These are phyloP conservation scores for Zoysia japonica DNA, from an alignment of 176 grass and related monocot genomes.

Conservation along the genomic window DNA sequence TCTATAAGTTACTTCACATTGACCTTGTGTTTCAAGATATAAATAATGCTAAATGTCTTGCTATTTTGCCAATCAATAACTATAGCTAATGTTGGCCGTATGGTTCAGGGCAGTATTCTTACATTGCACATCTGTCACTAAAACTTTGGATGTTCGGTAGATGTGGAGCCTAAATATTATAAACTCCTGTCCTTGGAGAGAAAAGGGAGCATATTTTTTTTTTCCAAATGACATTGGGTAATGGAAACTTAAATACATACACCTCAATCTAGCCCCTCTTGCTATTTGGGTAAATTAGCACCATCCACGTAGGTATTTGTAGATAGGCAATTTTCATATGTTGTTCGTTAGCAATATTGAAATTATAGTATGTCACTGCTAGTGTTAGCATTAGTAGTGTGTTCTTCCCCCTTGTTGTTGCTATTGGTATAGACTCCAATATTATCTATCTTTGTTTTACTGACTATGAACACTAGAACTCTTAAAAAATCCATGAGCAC, in stretches of 20 bases:
- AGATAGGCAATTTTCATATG: background rate
- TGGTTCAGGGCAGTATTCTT: background rate
- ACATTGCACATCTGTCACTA: background rate
- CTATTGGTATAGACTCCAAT: background rate
- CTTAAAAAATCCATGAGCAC: background rate
- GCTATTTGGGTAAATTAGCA: no score
- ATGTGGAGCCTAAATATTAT: background rate
- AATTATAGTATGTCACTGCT: background rate
- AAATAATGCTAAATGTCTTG: background rate
- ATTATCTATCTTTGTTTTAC: constrained; percentile 11
- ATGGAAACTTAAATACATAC: no score
- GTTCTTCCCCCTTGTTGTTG: background rate
- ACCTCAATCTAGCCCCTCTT: no score
- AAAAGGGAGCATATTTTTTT: no score
- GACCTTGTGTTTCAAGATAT: background rate
- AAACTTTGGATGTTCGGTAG: background rate
- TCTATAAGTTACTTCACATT: background rate
- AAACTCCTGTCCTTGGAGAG: constrained; percentile 1
- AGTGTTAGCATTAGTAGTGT: background rate
- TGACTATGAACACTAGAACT: background rate
- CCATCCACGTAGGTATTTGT: background rate
- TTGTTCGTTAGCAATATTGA: constrained; percentile 16
- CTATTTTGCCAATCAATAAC: constrained; percentile 2
- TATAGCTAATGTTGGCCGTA: background rate
- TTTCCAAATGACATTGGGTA: no score